Conservation (phyloP, 2,329 filamentous ascomycete genomes). For the Aspergillus quadrilineatus region DNA sequence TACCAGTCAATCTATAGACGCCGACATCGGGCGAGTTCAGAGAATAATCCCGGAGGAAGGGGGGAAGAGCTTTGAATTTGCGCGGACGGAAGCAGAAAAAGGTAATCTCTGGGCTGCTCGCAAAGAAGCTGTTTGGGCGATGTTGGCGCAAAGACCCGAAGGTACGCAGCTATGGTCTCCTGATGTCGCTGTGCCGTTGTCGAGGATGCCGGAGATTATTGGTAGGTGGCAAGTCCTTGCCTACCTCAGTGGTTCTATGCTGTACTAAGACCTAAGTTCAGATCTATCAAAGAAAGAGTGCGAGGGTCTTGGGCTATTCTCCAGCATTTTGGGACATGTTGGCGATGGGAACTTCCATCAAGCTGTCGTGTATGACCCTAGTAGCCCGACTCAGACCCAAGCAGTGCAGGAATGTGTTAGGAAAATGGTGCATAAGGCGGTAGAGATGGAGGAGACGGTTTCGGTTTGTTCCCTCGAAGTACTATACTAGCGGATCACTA, state of each 20-base stretch:
- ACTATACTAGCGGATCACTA: neutral
- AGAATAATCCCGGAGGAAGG: constrained; percentile 54
- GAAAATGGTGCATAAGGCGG: constrained; percentile 78
- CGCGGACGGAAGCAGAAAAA: constrained; percentile 53
- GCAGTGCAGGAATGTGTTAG: constrained; percentile 64
- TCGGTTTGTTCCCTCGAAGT: constrained; percentile 49
- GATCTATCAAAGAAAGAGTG: constrained; percentile 88
- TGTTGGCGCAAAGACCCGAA: constrained; percentile 56
- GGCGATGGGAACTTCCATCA: constrained; percentile 95
- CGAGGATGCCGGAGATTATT: constrained; percentile 61
- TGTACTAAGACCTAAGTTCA: constrained; percentile 32
- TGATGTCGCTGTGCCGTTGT: constrained; percentile 61
- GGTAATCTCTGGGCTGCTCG: constrained; percentile 60
- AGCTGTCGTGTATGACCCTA: constrained; percentile 81
- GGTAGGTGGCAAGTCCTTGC: constrained; percentile 35
- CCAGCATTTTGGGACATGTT: constrained; percentile 83
- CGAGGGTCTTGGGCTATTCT: constrained; percentile 80
- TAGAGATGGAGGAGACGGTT: constrained; percentile 92
- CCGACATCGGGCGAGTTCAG: constrained; percentile 71
- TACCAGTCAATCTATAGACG: constrained; percentile 68
- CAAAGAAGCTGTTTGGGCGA: constrained; percentile 61
- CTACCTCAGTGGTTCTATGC: neutral
- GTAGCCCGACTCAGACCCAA: constrained; percentile 63
- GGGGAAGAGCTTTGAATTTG: constrained; percentile 56
- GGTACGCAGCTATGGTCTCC: constrained; percentile 61